Conservation (phyloP, 768 basidiomycete genomes). For the Mrakia hoshinonis region DNA sequence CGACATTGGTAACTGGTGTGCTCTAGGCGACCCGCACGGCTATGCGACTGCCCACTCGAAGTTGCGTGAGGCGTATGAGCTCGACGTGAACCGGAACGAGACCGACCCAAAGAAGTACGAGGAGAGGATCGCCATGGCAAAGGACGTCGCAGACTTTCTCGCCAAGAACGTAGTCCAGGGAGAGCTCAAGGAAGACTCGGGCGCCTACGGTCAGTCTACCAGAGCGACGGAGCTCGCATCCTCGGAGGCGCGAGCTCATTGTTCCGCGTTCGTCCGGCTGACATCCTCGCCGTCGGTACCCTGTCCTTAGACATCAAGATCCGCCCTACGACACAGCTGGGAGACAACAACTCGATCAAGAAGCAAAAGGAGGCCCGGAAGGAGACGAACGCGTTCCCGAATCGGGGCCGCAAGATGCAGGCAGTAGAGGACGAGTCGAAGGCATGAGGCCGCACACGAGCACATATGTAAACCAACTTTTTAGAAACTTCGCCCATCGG, state of each 20-base stretch:
- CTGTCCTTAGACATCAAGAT: slow-evolving; percentile 19
- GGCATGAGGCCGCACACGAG: too few species aligned
- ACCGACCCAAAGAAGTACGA: slow-evolving; percentile 4
- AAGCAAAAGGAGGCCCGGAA: slow-evolving; percentile 7
- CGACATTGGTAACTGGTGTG: too few species aligned
- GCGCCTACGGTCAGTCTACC: slow-evolving; percentile 10
- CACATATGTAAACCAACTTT: too few species aligned
- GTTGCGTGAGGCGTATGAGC: slow-evolving; percentile 20
- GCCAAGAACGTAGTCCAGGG: slow-evolving; percentile 25
- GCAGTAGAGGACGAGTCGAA: too few species aligned
- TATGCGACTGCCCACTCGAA: slow-evolving; percentile 7
- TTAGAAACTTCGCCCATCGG: too few species aligned
- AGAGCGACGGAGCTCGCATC: background rate
- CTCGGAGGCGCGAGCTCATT: background rate
- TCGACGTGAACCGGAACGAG: background rate
- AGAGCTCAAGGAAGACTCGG: background rate
- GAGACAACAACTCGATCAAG: slow-evolving; percentile 24
- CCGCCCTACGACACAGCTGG: slow-evolving; percentile 18
- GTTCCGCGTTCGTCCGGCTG: too few species aligned
- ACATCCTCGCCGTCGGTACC: background rate
- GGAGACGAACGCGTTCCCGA: slow-evolving; percentile 22
- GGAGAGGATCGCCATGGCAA: slow-evolving; percentile 4
- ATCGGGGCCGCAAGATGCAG: too few species aligned
- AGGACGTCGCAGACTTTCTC: slow-evolving; percentile 20
- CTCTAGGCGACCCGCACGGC: slow-evolving; percentile 12